phyloP scores from a whole-genome alignment of 2,329 filamentous ascomycete species.

The Lasiodiplodia hormozganensis region DNA sequence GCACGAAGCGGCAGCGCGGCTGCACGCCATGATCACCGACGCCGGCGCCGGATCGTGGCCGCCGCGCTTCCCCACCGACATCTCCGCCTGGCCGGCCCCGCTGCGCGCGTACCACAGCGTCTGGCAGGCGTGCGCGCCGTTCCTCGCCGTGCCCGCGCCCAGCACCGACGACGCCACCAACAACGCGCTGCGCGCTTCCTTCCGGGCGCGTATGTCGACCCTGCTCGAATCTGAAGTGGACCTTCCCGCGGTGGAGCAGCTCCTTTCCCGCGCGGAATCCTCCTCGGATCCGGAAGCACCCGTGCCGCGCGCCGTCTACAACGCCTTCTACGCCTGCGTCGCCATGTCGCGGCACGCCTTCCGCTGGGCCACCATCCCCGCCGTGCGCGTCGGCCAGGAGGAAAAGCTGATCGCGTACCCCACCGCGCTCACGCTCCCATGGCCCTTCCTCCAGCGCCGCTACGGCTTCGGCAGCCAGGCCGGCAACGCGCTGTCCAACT shows the following conservation, averaged over 20 bases:
- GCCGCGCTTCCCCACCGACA: background rate
- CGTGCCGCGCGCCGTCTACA: background rate
- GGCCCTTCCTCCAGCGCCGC: background rate
- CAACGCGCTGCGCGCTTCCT: background rate
- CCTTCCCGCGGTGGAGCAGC: background rate
- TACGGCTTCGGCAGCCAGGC: background rate
- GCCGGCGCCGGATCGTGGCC: conserved; percentile 8
- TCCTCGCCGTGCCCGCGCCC: background rate
- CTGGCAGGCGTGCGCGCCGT: background rate
- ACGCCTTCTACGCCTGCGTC: background rate
- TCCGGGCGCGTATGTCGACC: background rate
- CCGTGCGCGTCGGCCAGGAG: background rate
- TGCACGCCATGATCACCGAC: background rate
- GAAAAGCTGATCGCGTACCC: background rate
- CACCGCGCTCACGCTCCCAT: background rate
- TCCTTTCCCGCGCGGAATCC: background rate
- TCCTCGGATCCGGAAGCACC: too few species aligned
- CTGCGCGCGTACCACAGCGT: background rate
- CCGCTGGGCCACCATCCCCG: conserved; percentile 12
- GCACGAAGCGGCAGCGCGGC: background rate
- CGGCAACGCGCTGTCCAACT: conserved; percentile 3
- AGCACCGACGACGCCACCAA: background rate
- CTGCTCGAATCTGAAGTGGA: background rate
- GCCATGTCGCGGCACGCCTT: background rate
- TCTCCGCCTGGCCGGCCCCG: background rate